phyloP scores from a whole-genome alignment of 768 basidiomycete genomes.

The Panellus pusillus region DNA sequence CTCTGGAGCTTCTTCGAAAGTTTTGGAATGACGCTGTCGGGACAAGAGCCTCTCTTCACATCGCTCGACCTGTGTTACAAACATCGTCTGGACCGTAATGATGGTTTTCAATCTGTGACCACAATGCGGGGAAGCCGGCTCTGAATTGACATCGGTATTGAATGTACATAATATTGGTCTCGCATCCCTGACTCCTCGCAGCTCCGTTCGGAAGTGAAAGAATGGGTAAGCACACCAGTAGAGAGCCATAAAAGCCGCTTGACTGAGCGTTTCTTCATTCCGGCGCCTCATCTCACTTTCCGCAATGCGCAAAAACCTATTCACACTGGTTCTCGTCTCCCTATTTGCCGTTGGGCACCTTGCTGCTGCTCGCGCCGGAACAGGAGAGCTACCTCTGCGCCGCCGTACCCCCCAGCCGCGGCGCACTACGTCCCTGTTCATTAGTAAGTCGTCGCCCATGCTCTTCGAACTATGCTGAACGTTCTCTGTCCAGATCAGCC shows the following conservation, averaged over 20 bases:
- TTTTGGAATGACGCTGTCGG: no score
- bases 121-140: constrained; percentile 4
- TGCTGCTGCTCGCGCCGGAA: neutral
- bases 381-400: neutral
- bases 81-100: no score
- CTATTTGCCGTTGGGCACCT: neutral
- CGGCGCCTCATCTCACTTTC: neutral
- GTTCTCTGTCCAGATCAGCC: neutral
- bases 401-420: neutral
- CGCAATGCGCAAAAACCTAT: neutral
- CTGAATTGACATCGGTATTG: constrained; percentile 3
- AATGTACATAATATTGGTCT: constrained; percentile 2
- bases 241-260: neutral
- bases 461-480: neutral
- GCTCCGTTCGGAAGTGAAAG: neutral
- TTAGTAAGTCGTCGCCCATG: neutral
- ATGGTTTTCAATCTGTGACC: no score
- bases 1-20: no score
- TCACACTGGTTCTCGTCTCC: neutral
- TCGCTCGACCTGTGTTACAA: no score
- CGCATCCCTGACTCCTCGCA: neutral
- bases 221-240: neutral
- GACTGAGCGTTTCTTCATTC: no score
- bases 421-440: constrained; percentile 6
- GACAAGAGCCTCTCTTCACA: no score